Percentiles rank a stretch among this genome's conserved stretches.
Conservation (phyloP, 345 rosid species). For the Brassica nigra region DNA sequence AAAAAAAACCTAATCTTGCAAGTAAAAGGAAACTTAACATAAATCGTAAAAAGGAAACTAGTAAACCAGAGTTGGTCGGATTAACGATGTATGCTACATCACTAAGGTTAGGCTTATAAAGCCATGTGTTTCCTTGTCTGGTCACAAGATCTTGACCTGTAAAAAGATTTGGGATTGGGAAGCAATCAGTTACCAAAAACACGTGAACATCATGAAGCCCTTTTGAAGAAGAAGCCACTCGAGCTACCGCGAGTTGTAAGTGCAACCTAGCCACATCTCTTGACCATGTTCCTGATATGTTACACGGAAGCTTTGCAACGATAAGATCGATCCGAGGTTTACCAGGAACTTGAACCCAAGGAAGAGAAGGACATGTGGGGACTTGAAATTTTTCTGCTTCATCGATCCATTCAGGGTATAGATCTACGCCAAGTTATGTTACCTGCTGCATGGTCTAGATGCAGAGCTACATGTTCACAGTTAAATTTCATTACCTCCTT, state of each 20-base stretch:
- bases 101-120: conserved; percentile 62
- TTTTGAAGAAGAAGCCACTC: conserved; percentile 76
- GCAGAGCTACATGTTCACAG: conserved; percentile 62
- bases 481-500: conserved; percentile 57
- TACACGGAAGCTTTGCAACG: conserved; percentile 80
- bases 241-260: conserved; percentile 81
- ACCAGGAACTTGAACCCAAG: conserved; percentile 64
- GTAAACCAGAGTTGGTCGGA: too few relatives aligned
- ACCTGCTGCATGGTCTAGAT: conserved; percentile 44
- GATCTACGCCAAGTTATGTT: conserved; percentile 67
- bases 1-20: too few relatives aligned
- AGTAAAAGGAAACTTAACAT: too few relatives aligned
- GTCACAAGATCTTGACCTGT: conserved; percentile 71
- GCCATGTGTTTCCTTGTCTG: conserved; percentile 67
- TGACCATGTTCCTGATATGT: conserved; percentile 65
- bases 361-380: conserved; percentile 76
- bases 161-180: conserved; percentile 78
- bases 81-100: too few relatives aligned
- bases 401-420: conserved; percentile 94
- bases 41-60: too few relatives aligned
- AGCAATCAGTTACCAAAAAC: conserved; percentile 69
- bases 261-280: conserved; percentile 87
- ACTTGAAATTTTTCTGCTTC: conserved; percentile 87
- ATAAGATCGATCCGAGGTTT: conserved; percentile 77
- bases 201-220: conserved; percentile 70